Conservation (phyloP, 225 moss, liverwort and hornwort species). For the Pleurozium schreberi region DNA sequence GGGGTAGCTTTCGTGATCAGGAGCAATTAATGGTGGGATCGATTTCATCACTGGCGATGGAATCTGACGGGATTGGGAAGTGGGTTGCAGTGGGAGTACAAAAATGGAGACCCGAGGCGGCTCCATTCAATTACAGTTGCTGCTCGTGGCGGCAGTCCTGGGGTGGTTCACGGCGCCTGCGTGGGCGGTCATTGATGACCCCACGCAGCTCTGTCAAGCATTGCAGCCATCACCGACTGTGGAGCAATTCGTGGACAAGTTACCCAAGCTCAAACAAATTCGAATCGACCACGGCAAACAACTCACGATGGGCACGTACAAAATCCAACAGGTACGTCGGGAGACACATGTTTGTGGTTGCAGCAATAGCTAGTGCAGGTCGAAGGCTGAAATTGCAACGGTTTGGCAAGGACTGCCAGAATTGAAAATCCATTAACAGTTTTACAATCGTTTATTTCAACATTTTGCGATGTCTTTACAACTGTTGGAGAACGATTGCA, state of each 20-base stretch:
- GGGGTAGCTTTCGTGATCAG: not conserved
- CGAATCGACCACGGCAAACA: not conserved
- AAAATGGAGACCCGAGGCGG: not conserved
- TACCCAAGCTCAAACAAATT: slow-evolving; percentile 14
- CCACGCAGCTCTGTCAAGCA: slow-evolving; percentile 22
- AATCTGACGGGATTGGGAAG: not conserved
- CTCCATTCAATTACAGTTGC: not conserved
- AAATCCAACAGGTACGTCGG: slow-evolving; percentile 12
- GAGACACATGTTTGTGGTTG: not conserved
- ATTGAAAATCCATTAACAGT: not conserved
- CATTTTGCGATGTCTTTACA: not conserved
- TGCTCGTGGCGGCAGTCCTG: not conserved
- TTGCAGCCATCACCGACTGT: slow-evolving; percentile 35
- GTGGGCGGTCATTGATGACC: not conserved
- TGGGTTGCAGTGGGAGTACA: not conserved
- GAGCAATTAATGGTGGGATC: not conserved
- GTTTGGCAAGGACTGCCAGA: not conserved
- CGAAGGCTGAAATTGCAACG: not conserved
- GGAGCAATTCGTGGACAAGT: slow-evolving; percentile 39
- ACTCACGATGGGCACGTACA: slow-evolving; percentile 3
- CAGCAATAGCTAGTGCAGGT: not conserved
- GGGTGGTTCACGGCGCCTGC: not conserved
- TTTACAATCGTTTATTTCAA: not conserved
- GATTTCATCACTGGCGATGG: not conserved
- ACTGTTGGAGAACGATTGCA: not conserved